Percentiles rank a stretch among this genome's conserved stretches.
Evolutionary conservation across 768 basidiomycete species (phyloP).

Genomic region (Tricholoma sp.): DNA sequence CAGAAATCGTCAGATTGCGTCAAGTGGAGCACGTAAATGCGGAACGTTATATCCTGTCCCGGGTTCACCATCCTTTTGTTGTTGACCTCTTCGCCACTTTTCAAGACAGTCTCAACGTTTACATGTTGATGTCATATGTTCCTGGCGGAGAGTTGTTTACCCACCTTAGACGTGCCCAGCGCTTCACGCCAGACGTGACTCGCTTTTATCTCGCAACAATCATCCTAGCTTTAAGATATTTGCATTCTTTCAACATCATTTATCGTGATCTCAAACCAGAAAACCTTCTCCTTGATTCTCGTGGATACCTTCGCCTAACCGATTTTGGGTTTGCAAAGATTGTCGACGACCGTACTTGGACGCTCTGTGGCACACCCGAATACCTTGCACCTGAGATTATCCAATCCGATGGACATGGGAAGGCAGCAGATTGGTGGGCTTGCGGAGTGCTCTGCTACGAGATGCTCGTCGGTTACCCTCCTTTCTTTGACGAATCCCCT

Average conservation of each 20-base stretch:
- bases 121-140: slow-evolving; percentile 95
- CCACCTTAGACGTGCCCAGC: slow-evolving; percentile 87
- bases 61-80: slow-evolving; percentile 90
- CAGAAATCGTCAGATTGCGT: slow-evolving; percentile 80
- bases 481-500: slow-evolving; percentile 97
- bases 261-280: slow-evolving; percentile 99
- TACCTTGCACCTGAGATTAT: slow-evolving; percentile 99
- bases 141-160: slow-evolving; percentile 98
- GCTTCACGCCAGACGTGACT: slow-evolving; percentile 96
- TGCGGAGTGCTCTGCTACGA: slow-evolving; percentile 96
- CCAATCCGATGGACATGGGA: slow-evolving; percentile 94
- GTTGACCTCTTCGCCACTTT: slow-evolving; percentile 95
- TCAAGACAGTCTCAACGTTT: slow-evolving; percentile 94
- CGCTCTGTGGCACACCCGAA: slow-evolving; percentile 92
- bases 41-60: slow-evolving; percentile 89
- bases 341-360: slow-evolving; percentile 97
- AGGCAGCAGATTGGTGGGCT: slow-evolving; percentile 99
- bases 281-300: slow-evolving; percentile 91
- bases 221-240: slow-evolving; percentile 88
- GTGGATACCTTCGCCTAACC: slow-evolving; percentile 90
- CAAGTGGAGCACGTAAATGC: slow-evolving; percentile 99
- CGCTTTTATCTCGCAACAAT: slow-evolving; percentile 97
- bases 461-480: slow-evolving; percentile 98
- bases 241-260: slow-evolving; percentile 95
- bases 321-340: slow-evolving; percentile 99